Conservation (phyloP, 179 eudicot genomes). For the Drosera spatulata region DNA sequence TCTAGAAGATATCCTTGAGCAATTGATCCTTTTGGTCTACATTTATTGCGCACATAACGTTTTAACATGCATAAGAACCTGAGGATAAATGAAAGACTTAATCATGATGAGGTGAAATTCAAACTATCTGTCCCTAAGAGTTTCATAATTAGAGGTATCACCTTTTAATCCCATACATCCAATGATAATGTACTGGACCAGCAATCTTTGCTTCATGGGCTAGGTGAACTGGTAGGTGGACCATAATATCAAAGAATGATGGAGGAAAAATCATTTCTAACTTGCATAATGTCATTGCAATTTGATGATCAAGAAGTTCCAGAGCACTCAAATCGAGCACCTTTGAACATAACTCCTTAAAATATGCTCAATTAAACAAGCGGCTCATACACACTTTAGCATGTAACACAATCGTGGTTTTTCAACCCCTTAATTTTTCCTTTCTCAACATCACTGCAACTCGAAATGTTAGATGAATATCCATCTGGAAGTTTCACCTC, state of each 20-base stretch:
- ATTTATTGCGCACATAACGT: conserved; percentile 9
- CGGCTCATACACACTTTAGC: too few species aligned
- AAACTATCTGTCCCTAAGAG: too few species aligned
- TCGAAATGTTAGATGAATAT: conserved; percentile 10
- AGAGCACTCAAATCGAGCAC: too few species aligned
- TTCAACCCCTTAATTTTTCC: conserved; percentile 3
- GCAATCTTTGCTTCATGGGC: conserved; percentile 11
- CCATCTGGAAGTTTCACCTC: conserved; percentile 10
- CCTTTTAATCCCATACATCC: conserved; percentile 19
- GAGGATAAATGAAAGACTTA: too few species aligned
- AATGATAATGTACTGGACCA: conserved; percentile 9
- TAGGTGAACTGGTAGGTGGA: conserved; percentile 16
- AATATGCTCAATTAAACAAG: conserved; percentile 3
- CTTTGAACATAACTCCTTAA: conserved; percentile 7
- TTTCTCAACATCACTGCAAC: conserved; percentile 1
- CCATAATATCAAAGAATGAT: conserved; percentile 15
- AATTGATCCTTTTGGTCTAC: conserved; percentile 14
- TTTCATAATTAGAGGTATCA: too few species aligned
- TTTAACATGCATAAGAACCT: conserved; percentile 5
- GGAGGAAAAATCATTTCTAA: conserved; percentile 16
- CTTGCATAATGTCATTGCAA: conserved; percentile 8
- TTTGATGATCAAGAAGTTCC: too few species aligned
- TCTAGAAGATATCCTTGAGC: conserved; percentile 10
- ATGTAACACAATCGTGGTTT: too few species aligned
- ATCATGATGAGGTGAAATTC: too few species aligned